Percentiles rank a stretch among this genome's conserved stretches.
phyloP scores from a whole-genome alignment of 169 alveolate genomes.

The Plasmodium reichenowi region DNA sequence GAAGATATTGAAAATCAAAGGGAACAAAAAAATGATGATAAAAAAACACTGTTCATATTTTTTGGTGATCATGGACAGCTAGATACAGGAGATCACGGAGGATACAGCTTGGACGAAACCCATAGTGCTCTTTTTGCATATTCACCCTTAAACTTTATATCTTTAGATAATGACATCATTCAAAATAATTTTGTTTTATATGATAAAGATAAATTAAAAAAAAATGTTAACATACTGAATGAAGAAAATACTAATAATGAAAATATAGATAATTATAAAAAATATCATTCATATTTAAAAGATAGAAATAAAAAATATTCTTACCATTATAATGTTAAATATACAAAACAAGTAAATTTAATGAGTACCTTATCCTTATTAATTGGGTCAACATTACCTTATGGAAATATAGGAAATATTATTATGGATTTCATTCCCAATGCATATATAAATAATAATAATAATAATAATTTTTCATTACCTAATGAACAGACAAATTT shows the following conservation, averaged over 20 bases:
- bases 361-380: slow-evolving; percentile 53
- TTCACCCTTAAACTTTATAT: slow-evolving; percentile 37
- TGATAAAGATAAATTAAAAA: slow-evolving; percentile 23
- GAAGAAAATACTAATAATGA: not conserved
- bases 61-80: slow-evolving; percentile 85
- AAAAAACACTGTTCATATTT: slow-evolving; percentile 69
- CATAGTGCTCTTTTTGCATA: slow-evolving; percentile 53
- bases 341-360: slow-evolving; percentile 61
- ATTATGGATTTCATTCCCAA: slow-evolving; percentile 46
- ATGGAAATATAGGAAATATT: slow-evolving; percentile 64
- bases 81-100: slow-evolving; percentile 84
- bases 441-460: slow-evolving; percentile 2
- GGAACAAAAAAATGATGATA: slow-evolving; percentile 5
- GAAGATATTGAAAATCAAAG: too few species aligned
- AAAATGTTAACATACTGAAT: not conserved
- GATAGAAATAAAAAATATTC: slow-evolving; percentile 10
- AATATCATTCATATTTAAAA: slow-evolving; percentile 48
- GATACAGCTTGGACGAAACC: slow-evolving; percentile 43
- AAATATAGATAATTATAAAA: slow-evolving; percentile 21
- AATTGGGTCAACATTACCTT: slow-evolving; percentile 72
- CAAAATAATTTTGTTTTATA: slow-evolving; percentile 32
- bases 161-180: slow-evolving; percentile 20
- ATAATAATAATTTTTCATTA: not conserved
- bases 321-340: slow-evolving; percentile 44
- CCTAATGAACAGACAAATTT: not conserved